Base-by-base conservation (phyloP, 148 eudicot genomes). In the Vaccinium myrtillus region DNA sequence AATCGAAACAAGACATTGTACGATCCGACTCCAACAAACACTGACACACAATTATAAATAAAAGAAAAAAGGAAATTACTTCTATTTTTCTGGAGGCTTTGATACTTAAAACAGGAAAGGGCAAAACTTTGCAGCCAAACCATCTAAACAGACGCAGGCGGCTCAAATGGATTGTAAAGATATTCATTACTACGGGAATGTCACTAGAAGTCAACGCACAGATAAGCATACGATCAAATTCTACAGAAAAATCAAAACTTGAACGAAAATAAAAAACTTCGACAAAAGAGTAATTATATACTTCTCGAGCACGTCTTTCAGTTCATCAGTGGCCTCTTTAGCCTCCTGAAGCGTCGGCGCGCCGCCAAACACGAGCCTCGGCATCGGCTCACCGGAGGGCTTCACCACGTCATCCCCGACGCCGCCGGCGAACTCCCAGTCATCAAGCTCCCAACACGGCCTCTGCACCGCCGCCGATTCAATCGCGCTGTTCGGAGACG, bases 331-430 rank as follows among this genome's bases (percentile, higher is more conserved):
- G 71, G 99, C 99, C 83, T 90, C 91, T 77, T 89, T 90, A 0
- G 98, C 92, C 46, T 96, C 99, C 18, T 91, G 86, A 30, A 92
- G 18, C 36, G 84, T 83, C 56, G 97, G 98, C 5, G 82, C 90
- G 13, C 91, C 88, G 8, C 99, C 95, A 25, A 96, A 96, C 6
- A 96, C 95, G 32, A 92, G 81, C 85, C 99, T 91, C 2, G 94
- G 92, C 82, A 87, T 53, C 39, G 84, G 89, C 65, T 87, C 89
- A 39, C 21, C 81, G 53, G 73, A 71, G 53, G 81, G 65, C 23
- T 74, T 87, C 2, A 81, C 19, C 75, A 6, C 13, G 19, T 91
- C 94, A 13, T 88, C 92, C 84, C 81, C 89, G 13, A 19, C 78
- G 12, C 89, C 93, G 48, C 90, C 93, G 39, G 91, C 90, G 63